phyloP scores from a whole-genome alignment of 2,329 filamentous ascomycete genomes.

The Cladophialophora psammophila region DNA sequence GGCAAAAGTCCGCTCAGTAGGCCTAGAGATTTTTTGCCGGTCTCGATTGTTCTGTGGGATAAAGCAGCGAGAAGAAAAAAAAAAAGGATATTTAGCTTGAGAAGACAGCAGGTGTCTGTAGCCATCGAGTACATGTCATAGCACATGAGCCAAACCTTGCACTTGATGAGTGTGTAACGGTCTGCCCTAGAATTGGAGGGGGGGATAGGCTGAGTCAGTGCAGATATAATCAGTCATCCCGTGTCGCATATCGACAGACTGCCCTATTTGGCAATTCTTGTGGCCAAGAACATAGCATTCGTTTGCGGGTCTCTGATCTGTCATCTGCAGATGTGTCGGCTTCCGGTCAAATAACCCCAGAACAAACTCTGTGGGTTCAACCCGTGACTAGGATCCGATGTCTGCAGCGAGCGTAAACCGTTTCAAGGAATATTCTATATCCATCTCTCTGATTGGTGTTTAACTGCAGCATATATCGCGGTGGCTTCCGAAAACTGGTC shows the following conservation, averaged over 20 bases:
- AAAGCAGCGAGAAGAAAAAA: neutral
- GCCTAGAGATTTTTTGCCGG: neutral
- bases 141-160: neutral
- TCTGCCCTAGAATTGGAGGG: neutral
- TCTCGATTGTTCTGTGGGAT: constrained; percentile 4
- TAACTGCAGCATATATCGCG: neutral
- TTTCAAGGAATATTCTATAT: neutral
- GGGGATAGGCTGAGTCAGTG: constrained; percentile 12
- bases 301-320: neutral
- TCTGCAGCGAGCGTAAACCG: neutral
- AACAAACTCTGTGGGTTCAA: too few species aligned
- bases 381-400: neutral
- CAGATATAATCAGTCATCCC: constrained; percentile 1
- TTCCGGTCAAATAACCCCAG: neutral
- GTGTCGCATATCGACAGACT: neutral
- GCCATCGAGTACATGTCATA: constrained; percentile 2
- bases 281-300: neutral
- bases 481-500: neutral
- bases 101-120: neutral
- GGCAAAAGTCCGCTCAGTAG: neutral
- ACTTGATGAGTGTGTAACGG: constrained; percentile 4
- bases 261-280: neutral
- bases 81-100: constrained; percentile 10
- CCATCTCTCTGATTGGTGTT: neutral
- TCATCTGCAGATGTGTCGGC: neutral